These are phyloP conservation scores for Coemansia sp. DNA, from an alignment of 371 early-diverging fungal genomes.

Conservation along the genomic window DNA sequence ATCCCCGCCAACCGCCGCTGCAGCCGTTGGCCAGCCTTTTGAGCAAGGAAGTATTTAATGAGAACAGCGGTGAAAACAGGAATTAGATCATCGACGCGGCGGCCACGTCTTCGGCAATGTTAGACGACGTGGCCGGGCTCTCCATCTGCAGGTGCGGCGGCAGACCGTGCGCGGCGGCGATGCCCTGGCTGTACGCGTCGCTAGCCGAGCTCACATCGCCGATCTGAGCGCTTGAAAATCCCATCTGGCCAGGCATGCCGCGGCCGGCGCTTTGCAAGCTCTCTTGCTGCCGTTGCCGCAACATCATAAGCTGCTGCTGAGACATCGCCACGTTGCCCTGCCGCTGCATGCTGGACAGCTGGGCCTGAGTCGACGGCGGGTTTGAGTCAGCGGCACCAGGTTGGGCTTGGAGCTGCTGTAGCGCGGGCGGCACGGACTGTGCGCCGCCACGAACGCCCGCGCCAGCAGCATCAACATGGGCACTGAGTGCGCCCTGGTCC, in stretches of 20 bases:
- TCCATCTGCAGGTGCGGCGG: conserved; percentile 17
- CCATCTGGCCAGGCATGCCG: conserved; percentile 14
- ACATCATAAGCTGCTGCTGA: conserved; percentile 30
- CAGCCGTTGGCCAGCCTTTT: too few species aligned
- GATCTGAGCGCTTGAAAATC: conserved; percentile 14
- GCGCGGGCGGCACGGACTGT: conserved; percentile 30
- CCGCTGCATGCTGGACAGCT: conserved; percentile 23
- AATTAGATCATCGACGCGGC: conserved; percentile 27
- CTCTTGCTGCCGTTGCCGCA: conserved; percentile 27
- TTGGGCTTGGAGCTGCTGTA: conserved; percentile 25
- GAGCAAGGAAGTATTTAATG: background rate
- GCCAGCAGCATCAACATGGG: conserved; percentile 12
- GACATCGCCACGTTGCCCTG: conserved; percentile 9
- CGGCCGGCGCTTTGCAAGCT: conserved; percentile 20
- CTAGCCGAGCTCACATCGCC: conserved; percentile 3
- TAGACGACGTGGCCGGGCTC: conserved; percentile 12
- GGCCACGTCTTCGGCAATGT: conserved; percentile 40
- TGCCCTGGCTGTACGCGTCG: conserved; percentile 18
- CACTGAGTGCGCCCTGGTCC: conserved; percentile 57
- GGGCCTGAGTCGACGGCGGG: conserved; percentile 21
- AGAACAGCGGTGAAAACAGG: too few species aligned
- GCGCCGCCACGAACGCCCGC: conserved; percentile 21
- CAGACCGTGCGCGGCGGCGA: conserved; percentile 6
- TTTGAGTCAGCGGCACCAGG: conserved; percentile 12
- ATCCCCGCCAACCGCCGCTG: background rate